phyloP scores from a whole-genome alignment of 495 filamentous ascomycete species.

The Penicillium turbatum region DNA sequence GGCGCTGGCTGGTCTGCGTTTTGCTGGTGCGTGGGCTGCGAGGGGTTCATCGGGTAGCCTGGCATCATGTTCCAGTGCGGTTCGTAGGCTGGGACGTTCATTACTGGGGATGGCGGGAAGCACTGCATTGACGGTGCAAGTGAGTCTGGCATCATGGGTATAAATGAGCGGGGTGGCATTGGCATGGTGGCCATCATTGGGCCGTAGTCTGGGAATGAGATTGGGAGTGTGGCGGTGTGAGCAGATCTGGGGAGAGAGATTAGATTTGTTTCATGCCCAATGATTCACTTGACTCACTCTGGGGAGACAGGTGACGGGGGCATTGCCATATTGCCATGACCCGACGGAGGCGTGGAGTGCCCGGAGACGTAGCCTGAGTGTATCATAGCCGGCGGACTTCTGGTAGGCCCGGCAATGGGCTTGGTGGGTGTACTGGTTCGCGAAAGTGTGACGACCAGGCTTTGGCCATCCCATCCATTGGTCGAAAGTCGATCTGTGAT shows the following conservation, averaged over 20 bases:
- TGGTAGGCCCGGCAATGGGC: slow-evolving; percentile 44
- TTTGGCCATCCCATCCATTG: slow-evolving; percentile 46
- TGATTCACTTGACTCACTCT: slow-evolving; percentile 27
- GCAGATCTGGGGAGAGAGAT: slow-evolving; percentile 17
- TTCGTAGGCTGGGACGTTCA: slow-evolving; percentile 31
- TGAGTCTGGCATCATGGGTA: slow-evolving; percentile 34
- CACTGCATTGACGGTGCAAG: slow-evolving; percentile 24
- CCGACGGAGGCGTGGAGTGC: slow-evolving; percentile 35
- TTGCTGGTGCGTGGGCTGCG: slow-evolving; percentile 16
- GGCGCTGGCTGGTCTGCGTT: background rate
- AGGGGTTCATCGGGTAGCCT: slow-evolving; percentile 29
- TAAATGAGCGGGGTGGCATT: slow-evolving; percentile 26
- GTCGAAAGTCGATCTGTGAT: slow-evolving; percentile 40
- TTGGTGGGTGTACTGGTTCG: slow-evolving; percentile 41
- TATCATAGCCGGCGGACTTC: slow-evolving; percentile 36
- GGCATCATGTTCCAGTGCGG: slow-evolving; percentile 32
- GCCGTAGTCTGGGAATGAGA: slow-evolving; percentile 29
- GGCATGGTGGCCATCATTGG: slow-evolving; percentile 27
- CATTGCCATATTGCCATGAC: slow-evolving; percentile 26
- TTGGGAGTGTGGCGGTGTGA: slow-evolving; percentile 25
- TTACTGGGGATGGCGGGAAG: slow-evolving; percentile 31
- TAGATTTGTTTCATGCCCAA: background rate
- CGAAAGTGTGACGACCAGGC: slow-evolving; percentile 42
- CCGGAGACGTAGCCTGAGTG: slow-evolving; percentile 28
- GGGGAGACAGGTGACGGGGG: slow-evolving; percentile 40